Base-by-base conservation (phyloP, 768 basidiomycete genomes). In the Suillus subalutaceus region DNA sequence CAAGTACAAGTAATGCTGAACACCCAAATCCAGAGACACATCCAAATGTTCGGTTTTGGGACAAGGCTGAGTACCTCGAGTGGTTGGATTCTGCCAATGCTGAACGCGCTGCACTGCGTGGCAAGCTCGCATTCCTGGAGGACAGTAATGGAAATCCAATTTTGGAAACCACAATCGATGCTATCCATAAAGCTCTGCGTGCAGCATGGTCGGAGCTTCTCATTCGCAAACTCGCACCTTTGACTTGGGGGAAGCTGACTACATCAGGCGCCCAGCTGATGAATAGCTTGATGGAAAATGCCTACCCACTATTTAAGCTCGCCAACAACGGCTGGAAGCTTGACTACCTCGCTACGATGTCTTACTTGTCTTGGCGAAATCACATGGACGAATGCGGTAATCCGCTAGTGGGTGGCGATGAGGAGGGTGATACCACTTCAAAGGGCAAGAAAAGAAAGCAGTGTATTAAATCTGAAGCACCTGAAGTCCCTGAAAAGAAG, bases 281-380 rank as follows among this genome's bases (percentile, higher is more conserved):
- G 12, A 60, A 56, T 18, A 32, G 6, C 4, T 40, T 65, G n/a
- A 44, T 67, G 50, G 59, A 67, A 26, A 41, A 50, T 4, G 43
- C 60, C 40, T 67, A 26, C 48, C 52, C 59, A 0, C 16, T 67
- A 3, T 62, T 67, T 43, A 65, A 38, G 43, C 55, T 67, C 8
- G 32, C 58, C 12, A 43, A 67, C 6, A 48, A 65, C 35, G 26
- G 67, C 2, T 67, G 67, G 65, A 68, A 68, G 35, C 35, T 65
- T 0, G 38, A 66, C 7, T 40, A 65, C 9, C 16, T 68, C 4
- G 37, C 65, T 23, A 53, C 20, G 2, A 18, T 44, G 15, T 44
- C 50, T 10, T 63, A 65, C 37, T 48, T 55, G 6, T 48, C 50
- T 37, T 65, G 65, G n/a, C 1, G 26, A 9, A 10, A 41, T 9